Base-by-base conservation (phyloP, 768 basidiomycete genomes). In the Leccinum longicurvipes region DNA sequence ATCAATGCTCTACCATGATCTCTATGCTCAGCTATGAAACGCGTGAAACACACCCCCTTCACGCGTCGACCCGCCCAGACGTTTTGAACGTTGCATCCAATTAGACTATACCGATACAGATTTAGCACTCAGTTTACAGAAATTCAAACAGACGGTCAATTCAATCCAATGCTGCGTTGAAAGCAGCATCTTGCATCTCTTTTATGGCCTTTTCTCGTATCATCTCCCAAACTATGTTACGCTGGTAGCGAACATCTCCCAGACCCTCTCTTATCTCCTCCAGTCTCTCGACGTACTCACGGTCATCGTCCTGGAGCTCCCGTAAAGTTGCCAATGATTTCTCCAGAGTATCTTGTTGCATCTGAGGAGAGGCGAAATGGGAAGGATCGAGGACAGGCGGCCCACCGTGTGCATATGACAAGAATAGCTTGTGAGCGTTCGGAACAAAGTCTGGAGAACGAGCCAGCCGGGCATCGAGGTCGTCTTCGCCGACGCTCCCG, bases 271-370 rank as follows among this genome's bases (percentile, higher is more conserved):
- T 73, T 52, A 94, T 89, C 68, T 94, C 92, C 63, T 89, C 82
- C 52, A 94, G 71, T 25, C 91, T 81, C 65, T 93, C 91, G 6
- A 88, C 84, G 65, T 93, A 94, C 70, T 93, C 92, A 45, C 90
- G 77, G 6, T 87, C 88, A 62, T 94, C 92, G 64, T 93, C 92
- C 61, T 90, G 87, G 21, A 94, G 74, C 61, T 94, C 92, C 50
- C 87, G 82, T 51, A 93, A 72, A 2, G 82, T 79, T 15, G 86
- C 82, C 34, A 93, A 62, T 14, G 86, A 84, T 67, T 89, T 91
- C 65, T 92, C 89, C 53, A 93, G 67, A 14, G 75, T 85, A 47
- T 84, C 86, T 55, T 82, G 71, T 60, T 90, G 88, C 73, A 82
- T 79, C 54, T 87, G 83, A 21, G 83, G 82, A 4, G 80, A 79